Percentiles rank a stretch among this genome's conserved stretches.
Conservation (phyloP, 331 rosid species). For the Arachis monticola region DNA sequence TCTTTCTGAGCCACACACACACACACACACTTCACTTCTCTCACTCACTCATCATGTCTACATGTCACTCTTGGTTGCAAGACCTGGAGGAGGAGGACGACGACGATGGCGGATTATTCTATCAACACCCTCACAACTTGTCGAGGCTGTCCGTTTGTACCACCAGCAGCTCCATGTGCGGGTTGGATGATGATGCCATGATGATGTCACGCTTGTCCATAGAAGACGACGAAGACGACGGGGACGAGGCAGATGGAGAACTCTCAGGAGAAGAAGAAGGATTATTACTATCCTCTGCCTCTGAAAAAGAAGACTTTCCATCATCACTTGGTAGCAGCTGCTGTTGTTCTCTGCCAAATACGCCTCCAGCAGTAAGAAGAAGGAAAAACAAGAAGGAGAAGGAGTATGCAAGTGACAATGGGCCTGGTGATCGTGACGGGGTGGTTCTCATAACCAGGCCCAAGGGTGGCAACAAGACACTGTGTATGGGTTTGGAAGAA, state of each 20-base stretch:
- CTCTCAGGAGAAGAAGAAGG: constrained; percentile 41
- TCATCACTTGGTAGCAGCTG: constrained; percentile 34
- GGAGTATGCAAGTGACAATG: constrained; percentile 36
- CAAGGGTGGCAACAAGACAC: constrained; percentile 67
- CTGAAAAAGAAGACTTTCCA: constrained; percentile 49
- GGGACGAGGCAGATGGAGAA: constrained; percentile 61
- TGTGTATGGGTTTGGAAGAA: constrained; percentile 86
- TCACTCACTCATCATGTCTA: constrained; percentile 1
- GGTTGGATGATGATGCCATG: constrained; percentile 42
- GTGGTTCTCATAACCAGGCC: constrained; percentile 69
- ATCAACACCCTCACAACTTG: constrained; percentile 47
- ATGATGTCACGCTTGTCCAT: constrained; percentile 59
- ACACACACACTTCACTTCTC: constrained; percentile 10
- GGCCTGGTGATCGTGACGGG: constrained; percentile 59
- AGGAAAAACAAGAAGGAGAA: constrained; percentile 33
- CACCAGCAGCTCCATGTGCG: constrained; percentile 44
- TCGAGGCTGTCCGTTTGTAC: constrained; percentile 72
- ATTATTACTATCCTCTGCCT: constrained; percentile 48
- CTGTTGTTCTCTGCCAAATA: constrained; percentile 65
- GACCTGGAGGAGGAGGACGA: constrained; percentile 46
- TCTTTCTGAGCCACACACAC: neutral
- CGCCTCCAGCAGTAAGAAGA: constrained; percentile 58
- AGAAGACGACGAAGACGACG: constrained; percentile 48
- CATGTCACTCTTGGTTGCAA: constrained; percentile 45
- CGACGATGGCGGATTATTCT: constrained; percentile 43